Percentiles rank a stretch among this genome's conserved stretches.
Conservation (phyloP, 306 rosid species). For the Oxytropis ochrocephala region DNA sequence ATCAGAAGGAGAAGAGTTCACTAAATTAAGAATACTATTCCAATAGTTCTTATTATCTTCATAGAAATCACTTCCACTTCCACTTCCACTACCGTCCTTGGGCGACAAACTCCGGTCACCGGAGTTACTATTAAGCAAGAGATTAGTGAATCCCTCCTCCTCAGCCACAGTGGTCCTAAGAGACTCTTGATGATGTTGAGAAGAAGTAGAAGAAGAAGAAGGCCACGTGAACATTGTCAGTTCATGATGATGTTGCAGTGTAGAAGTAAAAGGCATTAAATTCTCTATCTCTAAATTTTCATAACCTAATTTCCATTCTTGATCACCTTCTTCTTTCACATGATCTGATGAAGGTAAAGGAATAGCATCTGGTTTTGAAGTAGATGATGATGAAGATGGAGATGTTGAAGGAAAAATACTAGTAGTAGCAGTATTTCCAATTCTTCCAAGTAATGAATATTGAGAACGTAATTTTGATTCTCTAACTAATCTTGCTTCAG, state of each 20-base stretch:
- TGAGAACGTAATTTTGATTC: constrained; percentile 69
- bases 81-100: constrained; percentile 14
- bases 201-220: too few relatives aligned
- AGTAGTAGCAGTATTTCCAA: constrained; percentile 1
- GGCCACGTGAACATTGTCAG: constrained; percentile 29
- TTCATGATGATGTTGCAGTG: constrained; percentile 38
- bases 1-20: constrained; percentile 71
- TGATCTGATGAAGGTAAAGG: too few relatives aligned
- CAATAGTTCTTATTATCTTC: constrained; percentile 81
- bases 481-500: constrained; percentile 82
- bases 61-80: constrained; percentile 14
- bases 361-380: background rate
- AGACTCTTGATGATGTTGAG: too few relatives aligned
- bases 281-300: constrained; percentile 31
- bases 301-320: constrained; percentile 48
- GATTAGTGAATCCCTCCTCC: constrained; percentile 78
- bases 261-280: constrained; percentile 31
- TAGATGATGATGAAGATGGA: constrained; percentile 23
- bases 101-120: constrained; percentile 42
- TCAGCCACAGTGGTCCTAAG: constrained; percentile 1
- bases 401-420: constrained; percentile 13
- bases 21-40: constrained; percentile 76
- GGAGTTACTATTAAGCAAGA: constrained; percentile 49
- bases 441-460: constrained; percentile 22
- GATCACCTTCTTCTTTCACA: constrained; percentile 39